A percentile compares a stretch with the other conserved stretches of the same genome.
Evolutionary conservation across 1,284 basidiomycete genomes (phyloP).

Genomic region (Xanthoconium separans): DNA sequence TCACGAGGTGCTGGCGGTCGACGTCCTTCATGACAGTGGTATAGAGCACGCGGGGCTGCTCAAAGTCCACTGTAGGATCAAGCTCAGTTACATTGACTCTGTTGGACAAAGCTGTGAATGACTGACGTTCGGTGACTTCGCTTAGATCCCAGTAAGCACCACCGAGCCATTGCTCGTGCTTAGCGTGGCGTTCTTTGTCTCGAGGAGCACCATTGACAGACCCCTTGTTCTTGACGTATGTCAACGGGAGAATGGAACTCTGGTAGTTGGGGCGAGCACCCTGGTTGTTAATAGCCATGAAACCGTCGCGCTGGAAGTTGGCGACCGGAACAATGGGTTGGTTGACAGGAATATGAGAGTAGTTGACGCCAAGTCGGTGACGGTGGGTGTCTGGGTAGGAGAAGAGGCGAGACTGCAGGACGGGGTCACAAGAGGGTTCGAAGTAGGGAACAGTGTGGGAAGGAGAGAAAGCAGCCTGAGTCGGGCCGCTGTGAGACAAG

Average conservation of each 20-base stretch:
- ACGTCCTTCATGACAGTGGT: conserved; percentile 73
- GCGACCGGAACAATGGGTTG: conserved; percentile 68
- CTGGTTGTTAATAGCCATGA: conserved; percentile 73
- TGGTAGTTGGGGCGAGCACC: conserved; percentile 86
- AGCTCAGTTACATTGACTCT: neutral
- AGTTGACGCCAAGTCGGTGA: conserved; percentile 84
- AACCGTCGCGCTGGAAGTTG: conserved; percentile 87
- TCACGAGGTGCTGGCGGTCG: conserved; percentile 67
- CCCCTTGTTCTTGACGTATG: conserved; percentile 43
- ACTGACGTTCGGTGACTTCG: conserved; percentile 76
- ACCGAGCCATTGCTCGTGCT: conserved; percentile 78
- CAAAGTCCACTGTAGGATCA: conserved; percentile 72
- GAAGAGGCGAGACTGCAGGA: conserved; percentile 91
- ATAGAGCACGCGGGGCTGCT: conserved; percentile 85
- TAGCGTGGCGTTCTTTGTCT: conserved; percentile 38
- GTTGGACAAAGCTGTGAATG: neutral
- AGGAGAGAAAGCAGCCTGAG: conserved; percentile 78
- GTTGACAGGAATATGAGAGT: conserved; percentile 89
- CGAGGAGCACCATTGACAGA: conserved; percentile 39
- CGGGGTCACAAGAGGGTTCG: conserved; percentile 87
- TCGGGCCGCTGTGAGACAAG: conserved; percentile 19
- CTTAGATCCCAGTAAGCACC: conserved; percentile 73
- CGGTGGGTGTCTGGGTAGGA: conserved; percentile 95
- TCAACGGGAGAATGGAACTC: conserved; percentile 66
- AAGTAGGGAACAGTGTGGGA: conserved; percentile 85